phyloP scores from a whole-genome alignment of 306 rosid species.

The Pterocarpus macrocarpus region DNA sequence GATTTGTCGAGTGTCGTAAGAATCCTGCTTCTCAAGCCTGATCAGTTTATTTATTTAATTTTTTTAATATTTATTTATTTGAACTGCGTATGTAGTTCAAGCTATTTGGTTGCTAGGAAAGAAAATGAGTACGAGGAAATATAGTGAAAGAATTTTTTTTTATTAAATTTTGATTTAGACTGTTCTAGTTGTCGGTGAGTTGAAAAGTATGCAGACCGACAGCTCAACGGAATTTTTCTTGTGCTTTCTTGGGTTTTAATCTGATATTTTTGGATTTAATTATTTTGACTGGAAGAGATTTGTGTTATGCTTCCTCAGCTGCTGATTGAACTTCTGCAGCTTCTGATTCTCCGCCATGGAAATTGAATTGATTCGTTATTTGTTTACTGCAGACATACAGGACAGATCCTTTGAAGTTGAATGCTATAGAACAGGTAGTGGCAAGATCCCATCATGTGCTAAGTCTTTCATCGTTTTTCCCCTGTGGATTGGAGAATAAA shows the following conservation, averaged over 20 bases:
- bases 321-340: slow-evolving; percentile 40
- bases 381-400: slow-evolving; percentile 77
- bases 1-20: slow-evolving; percentile 84
- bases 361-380: slow-evolving; percentile 49
- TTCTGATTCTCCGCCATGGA: slow-evolving; percentile 30
- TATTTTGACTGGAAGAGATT: slow-evolving; percentile 2
- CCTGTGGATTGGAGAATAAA: slow-evolving; percentile 8
- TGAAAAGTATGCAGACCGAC: slow-evolving; percentile 5
- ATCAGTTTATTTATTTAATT: neutral
- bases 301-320: slow-evolving; percentile 1
- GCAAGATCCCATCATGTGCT: neutral
- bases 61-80: slow-evolving; percentile 1
- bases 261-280: neutral
- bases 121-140: slow-evolving; percentile 15
- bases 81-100: neutral
- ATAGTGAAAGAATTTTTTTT: neutral
- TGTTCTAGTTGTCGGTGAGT: slow-evolving; percentile 29
- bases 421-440: slow-evolving; percentile 80
- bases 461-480: neutral
- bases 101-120: slow-evolving; percentile 44
- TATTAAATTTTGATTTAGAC: neutral
- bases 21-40: slow-evolving; percentile 48
- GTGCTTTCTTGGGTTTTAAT: slow-evolving; percentile 34
- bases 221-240: neutral
- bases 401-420: slow-evolving; percentile 65